phyloP scores from a whole-genome alignment of 768 basidiomycete species.

The Wakefieldia striispora region DNA sequence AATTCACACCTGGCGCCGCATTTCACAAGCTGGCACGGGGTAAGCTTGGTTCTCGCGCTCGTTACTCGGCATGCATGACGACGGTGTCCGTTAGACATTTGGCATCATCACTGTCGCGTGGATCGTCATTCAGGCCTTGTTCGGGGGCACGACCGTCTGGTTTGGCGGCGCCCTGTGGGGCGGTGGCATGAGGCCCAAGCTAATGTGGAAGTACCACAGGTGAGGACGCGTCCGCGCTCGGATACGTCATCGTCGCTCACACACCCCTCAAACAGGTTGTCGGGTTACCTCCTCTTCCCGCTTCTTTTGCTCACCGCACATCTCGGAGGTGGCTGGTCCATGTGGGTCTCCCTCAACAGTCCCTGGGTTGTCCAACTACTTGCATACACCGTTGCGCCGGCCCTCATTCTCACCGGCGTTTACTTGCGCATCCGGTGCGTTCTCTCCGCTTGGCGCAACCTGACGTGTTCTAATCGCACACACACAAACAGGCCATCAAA shows the following conservation, averaged over 20 bases:
- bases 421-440: conserved; percentile 53
- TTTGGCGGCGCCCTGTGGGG: conserved; percentile 67
- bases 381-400: conserved; percentile 56
- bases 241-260: background rate
- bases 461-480: background rate
- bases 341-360: conserved; percentile 48
- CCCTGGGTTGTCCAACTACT: conserved; percentile 41
- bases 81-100: conserved; percentile 42
- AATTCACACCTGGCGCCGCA: conserved; percentile 47
- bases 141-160: conserved; percentile 82
- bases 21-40: conserved; percentile 75
- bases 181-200: conserved; percentile 67
- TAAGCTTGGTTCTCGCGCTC: conserved; percentile 31
- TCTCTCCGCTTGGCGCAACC: no score
- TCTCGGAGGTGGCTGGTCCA: conserved; percentile 70
- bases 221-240: conserved; percentile 18
- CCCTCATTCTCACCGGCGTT: conserved; percentile 41
- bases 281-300: conserved; percentile 70
- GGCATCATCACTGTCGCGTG: conserved; percentile 63
- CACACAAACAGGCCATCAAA: conserved; percentile 51
- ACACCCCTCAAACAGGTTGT: conserved; percentile 43
- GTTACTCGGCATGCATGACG: no score
- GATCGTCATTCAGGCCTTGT: conserved; percentile 55
- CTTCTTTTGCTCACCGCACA: conserved; percentile 59
- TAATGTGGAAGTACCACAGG: conserved; percentile 85